Evolutionary conservation across 371 early-diverging fungal species (phyloP).

Genomic region (Mucor piriformis): DNA sequence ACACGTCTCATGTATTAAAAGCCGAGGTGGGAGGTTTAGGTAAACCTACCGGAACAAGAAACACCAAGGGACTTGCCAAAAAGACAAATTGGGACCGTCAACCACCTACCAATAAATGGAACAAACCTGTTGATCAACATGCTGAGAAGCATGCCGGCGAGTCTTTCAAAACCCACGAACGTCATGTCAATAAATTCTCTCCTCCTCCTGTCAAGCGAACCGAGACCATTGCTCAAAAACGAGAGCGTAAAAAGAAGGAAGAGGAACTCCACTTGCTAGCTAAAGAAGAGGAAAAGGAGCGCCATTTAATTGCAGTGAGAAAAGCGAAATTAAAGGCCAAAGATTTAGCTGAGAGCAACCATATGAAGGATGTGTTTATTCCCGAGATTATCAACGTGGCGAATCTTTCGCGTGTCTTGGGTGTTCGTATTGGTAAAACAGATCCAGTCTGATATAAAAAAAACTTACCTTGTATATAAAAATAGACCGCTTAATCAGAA

Average conservation of each 20-base stretch:
- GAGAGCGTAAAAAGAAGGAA: conserved; percentile 40
- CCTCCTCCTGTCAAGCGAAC: conserved; percentile 17
- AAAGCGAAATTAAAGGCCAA: conserved; percentile 36
- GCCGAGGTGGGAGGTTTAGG: conserved; percentile 7
- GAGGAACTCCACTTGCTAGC: conserved; percentile 31
- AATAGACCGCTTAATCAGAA: conserved; percentile 66
- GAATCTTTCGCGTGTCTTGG: conserved; percentile 78
- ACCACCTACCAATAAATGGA: conserved; percentile 23
- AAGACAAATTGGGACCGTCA: conserved; percentile 12
- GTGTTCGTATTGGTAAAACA: conserved; percentile 65
- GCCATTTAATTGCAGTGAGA: conserved; percentile 19
- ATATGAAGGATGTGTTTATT: conserved; percentile 71
- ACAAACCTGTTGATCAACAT: conserved; percentile 32
- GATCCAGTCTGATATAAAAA: not conserved
- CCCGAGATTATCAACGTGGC: conserved; percentile 85
- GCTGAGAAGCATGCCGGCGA: conserved; percentile 37
- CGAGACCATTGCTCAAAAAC: conserved; percentile 28
- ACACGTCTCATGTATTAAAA: conserved; percentile 4
- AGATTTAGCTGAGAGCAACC: conserved; percentile 26
- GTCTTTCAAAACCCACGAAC: conserved; percentile 25
- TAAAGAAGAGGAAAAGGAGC: conserved; percentile 35
- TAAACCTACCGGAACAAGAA: conserved; percentile 7
- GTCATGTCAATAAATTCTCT: conserved; percentile 29
- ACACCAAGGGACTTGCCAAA: conserved; percentile 4
- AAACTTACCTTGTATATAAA: no score